Evolutionary conservation across 2,329 filamentous ascomycete genomes (phyloP), one percentile per base, ranked within the genome.

Genomic region (Phaeomoniella chlamydospora): DNA sequence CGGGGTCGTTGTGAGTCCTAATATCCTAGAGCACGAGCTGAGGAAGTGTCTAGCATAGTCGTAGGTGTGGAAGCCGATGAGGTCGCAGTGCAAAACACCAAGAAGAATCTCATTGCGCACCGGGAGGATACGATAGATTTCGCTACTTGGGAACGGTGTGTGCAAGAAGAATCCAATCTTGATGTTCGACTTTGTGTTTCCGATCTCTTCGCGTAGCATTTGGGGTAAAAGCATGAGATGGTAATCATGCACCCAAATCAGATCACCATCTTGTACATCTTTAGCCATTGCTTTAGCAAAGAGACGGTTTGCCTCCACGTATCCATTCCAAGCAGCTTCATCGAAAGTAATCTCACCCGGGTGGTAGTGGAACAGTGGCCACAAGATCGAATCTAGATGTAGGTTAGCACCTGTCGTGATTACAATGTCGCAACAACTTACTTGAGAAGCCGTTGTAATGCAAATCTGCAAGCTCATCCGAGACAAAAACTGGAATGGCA

Each of bases 361-460:
- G 59, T 98, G 90, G 63, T 96, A 96, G 65, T 96, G 90, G 67
- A 98, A 93, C 29, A 98, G 76, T 2, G 90, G 90, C 90, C 90
- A 98, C 41, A 98, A 77, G 56, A 96, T 96, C 5, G 85, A 92
- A 61, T 98, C 85, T 88, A 42, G 2, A 15, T 14, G n/a, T 3
- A 33, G 41, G 39, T 33, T 31, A 38, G 3, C 16, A 18, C 29
- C 11, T 29, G 29, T 33, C 12, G 13, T 32, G n/a, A 13, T 12
- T 33, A 37, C 29, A 14, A 18, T 30, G 14, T 9, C 18, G 33
- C 29, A 34, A 26, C 11, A 32, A 53, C 80, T 57, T 64, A 93
- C 85, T 96, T 26, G 87, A 88, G 58, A 96, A 96, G 33, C 90
- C 90, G 54, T 98, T 98, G 68, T 98, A 96, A 61, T 96, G 90